These are phyloP conservation scores for Castanea mollissima DNA, from an alignment of 306 rosid genomes.

Conservation along the genomic window DNA sequence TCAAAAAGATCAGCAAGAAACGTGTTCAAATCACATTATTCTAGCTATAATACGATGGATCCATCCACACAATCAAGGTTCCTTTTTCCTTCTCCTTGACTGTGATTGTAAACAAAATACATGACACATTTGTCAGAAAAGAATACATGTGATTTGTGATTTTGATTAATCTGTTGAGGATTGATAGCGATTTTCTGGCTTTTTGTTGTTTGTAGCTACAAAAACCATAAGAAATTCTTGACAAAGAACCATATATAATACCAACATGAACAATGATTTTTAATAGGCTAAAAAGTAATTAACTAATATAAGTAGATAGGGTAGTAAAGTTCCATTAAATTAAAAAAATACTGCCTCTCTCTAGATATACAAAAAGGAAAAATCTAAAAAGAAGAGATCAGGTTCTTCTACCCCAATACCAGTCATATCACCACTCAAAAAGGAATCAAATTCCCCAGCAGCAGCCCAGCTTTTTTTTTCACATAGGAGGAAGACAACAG, in stretches of 20 bases:
- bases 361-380: conserved; percentile 46
- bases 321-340: conserved; percentile 28
- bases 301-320: background rate
- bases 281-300: background rate
- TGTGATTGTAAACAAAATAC: too few species aligned
- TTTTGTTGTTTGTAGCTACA: too few species aligned
- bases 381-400: conserved; percentile 31
- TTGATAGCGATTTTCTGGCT: too few species aligned
- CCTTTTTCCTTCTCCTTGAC: too few species aligned
- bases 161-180: too few species aligned
- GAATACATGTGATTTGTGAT: too few species aligned
- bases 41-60: too few species aligned
- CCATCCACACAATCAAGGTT: too few species aligned
- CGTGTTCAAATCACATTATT: background rate
- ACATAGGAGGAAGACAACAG: conserved; percentile 3
- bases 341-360: conserved; percentile 45
- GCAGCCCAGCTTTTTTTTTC: background rate
- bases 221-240: background rate
- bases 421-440: conserved; percentile 48
- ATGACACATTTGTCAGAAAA: too few species aligned
- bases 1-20: background rate
- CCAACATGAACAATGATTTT: too few species aligned
- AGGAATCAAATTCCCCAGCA: conserved; percentile 58
- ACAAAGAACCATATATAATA: background rate
- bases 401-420: conserved; percentile 30